Conservation (phyloP, 352 stramenopile genomes). For the Pythium myriotylum region DNA sequence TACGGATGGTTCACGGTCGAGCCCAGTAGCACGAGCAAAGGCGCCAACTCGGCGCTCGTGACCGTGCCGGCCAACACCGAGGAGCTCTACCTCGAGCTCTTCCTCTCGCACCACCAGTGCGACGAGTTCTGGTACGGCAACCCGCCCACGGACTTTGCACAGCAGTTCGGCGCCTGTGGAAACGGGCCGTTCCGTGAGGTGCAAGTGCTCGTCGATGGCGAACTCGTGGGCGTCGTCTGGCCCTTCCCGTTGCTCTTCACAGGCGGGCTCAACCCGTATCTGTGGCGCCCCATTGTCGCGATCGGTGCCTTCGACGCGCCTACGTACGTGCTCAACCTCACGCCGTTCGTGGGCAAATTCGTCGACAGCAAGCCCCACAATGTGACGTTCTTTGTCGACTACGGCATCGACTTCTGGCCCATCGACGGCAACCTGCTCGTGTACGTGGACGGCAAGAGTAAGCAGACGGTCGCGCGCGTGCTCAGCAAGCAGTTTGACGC, state of each 20-base stretch:
- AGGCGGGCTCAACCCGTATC: conserved; percentile 68
- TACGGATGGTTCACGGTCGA: conserved; percentile 75
- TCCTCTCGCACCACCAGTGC: conserved; percentile 73
- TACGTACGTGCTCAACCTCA: conserved; percentile 75
- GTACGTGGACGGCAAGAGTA: conserved; percentile 47
- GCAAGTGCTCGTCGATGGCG: conserved; percentile 65
- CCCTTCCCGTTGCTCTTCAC: conserved; percentile 82
- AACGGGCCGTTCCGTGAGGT: conserved; percentile 69
- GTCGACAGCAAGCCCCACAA: conserved; percentile 51
- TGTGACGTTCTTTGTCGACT: conserved; percentile 61
- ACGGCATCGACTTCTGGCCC: conserved; percentile 71
- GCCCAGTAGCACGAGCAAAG: conserved; percentile 30
- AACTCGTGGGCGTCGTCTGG: conserved; percentile 67
- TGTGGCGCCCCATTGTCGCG: conserved; percentile 76
- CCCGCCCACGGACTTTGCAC: conserved; percentile 39
- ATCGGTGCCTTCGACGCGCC: conserved; percentile 76
- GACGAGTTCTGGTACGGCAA: conserved; percentile 83
- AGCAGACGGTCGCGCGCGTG: conserved; percentile 40
- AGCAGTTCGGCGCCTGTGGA: conserved; percentile 34
- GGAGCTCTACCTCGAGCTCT: conserved; percentile 69
- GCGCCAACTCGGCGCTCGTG: conserved; percentile 46
- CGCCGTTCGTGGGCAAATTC: conserved; percentile 68
- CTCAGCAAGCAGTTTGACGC: conserved; percentile 38
- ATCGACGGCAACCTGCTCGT: conserved; percentile 67
- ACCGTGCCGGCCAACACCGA: conserved; percentile 59